Base-by-base conservation (phyloP, 257 asterid species). In the Catharanthus roseus region DNA sequence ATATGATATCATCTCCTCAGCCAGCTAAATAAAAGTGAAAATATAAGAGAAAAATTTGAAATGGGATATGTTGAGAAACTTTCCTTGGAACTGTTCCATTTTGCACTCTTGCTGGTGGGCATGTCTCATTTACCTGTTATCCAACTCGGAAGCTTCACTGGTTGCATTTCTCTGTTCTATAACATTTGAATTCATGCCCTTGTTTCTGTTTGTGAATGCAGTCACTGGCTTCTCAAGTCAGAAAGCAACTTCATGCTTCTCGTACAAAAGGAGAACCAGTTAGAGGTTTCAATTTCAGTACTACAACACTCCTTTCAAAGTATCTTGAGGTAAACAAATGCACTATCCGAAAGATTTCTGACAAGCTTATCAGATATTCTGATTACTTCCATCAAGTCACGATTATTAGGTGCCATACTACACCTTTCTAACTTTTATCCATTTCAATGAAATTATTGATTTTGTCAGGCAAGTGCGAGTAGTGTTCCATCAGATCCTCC, bases 161-260 rank as follows among this genome's bases (percentile, higher is more conserved):
- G 8, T n/a, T 26, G 41, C 15, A 26, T 49, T 28, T 41, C 41
- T 21, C 11, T 26, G 53, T 23, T 39, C 63, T 4, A 36, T 49
- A 44, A 10, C 36, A n/a, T 39, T 42, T 44, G 23, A 29, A 36
- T 29, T 47, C 29, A 50, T 49, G 33, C 33, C 45, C 39, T 31
- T 12, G 31, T 42, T 41, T 38, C 33, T 1, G n/a, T 3, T 41
- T 60, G 34, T 71, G 68, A 68, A 56, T 78, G 76, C 87, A 92
- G 98, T 90, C 97, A 45, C 84, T 95, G 77, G 99, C 99, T 60
- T 82, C 95, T 78, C 93, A 86, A 95, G 97, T 95, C 44, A 88
- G 99, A 79, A 95, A 91, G 82, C 99, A 89, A 85, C 96, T 95
- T 31, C 86, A 91, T 67, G 99, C 89, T 73, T 88, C 97, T 57